These are phyloP conservation scores for Irpex rosettiformis DNA, from an alignment of 1,284 basidiomycete species.

Conservation along the genomic window DNA sequence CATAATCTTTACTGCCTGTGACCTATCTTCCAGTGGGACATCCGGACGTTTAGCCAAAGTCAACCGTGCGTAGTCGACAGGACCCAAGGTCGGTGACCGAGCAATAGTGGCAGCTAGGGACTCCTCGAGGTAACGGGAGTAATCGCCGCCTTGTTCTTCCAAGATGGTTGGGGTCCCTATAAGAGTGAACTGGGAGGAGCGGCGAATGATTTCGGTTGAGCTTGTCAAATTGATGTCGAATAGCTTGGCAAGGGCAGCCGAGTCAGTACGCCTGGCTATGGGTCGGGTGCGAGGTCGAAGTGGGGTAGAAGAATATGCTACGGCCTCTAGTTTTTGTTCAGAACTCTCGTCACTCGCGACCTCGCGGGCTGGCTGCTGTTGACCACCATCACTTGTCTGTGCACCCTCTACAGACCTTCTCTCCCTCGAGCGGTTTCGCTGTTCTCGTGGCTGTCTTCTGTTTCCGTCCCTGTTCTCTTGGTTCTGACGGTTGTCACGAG, in stretches of 20 bases:
- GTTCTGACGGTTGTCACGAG: background rate
- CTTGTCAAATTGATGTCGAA: slow-evolving; percentile 2
- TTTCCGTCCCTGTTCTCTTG: background rate
- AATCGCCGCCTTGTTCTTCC: slow-evolving; percentile 46
- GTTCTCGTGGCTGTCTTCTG: background rate
- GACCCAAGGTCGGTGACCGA: slow-evolving; percentile 14
- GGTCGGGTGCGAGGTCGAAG: background rate
- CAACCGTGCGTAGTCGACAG: slow-evolving; percentile 13
- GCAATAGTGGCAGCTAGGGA: slow-evolving; percentile 3
- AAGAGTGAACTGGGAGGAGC: background rate
- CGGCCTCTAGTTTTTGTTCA: background rate
- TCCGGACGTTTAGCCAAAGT: slow-evolving; percentile 8
- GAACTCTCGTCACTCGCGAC: no score
- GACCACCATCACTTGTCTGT: no score
- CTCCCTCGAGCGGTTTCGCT: background rate
- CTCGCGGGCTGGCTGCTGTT: no score
- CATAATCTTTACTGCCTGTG: slow-evolving; percentile 20
- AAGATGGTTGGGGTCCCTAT: slow-evolving; percentile 23
- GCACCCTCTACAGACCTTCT: background rate
- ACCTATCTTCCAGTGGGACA: slow-evolving; percentile 12
- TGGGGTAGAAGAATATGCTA: background rate
- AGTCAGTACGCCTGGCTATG: background rate
- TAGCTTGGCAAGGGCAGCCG: slow-evolving; percentile 13
- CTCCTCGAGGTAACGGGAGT: slow-evolving; percentile 39
- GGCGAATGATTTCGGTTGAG: background rate